phyloP scores from a whole-genome alignment of 2,329 filamentous ascomycete genomes.

The Davidsoniella virescens region DNA sequence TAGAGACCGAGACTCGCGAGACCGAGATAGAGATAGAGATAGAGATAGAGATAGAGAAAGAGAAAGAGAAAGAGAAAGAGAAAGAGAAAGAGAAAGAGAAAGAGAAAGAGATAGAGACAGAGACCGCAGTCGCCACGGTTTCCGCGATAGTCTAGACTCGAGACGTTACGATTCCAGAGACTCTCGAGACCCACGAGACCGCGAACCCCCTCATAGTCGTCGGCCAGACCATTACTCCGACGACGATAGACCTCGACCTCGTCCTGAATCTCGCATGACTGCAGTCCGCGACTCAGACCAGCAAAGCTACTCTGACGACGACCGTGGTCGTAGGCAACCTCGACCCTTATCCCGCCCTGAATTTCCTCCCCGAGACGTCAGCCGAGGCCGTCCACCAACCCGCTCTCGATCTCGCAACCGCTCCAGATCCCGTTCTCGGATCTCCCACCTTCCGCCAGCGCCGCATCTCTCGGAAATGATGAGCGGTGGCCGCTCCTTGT shows the following conservation, averaged over 20 bases:
- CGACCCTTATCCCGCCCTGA: background rate
- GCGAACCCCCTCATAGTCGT: background rate
- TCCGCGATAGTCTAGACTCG: constrained; percentile 1
- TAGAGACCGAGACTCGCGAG: background rate
- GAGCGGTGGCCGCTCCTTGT: background rate
- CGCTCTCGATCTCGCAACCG: background rate
- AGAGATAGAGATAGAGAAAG: background rate
- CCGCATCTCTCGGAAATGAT: background rate
- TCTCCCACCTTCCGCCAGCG: background rate
- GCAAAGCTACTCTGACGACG: background rate
- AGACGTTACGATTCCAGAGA: background rate
- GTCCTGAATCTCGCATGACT: background rate
- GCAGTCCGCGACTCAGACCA: background rate
- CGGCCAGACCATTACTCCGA: background rate
- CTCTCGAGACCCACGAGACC: background rate
- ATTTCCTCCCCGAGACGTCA: background rate
- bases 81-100: background rate
- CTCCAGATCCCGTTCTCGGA: constrained; percentile 1
- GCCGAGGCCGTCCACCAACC: background rate
- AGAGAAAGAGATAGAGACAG: background rate
- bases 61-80: constrained; percentile 15
- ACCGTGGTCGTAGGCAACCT: background rate
- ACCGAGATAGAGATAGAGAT: background rate
- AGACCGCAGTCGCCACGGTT: constrained; percentile 15
- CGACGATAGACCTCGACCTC: background rate